Evolutionary conservation across 371 early-diverging fungal species (phyloP).

Genomic region (Globomyces sp.): DNA sequence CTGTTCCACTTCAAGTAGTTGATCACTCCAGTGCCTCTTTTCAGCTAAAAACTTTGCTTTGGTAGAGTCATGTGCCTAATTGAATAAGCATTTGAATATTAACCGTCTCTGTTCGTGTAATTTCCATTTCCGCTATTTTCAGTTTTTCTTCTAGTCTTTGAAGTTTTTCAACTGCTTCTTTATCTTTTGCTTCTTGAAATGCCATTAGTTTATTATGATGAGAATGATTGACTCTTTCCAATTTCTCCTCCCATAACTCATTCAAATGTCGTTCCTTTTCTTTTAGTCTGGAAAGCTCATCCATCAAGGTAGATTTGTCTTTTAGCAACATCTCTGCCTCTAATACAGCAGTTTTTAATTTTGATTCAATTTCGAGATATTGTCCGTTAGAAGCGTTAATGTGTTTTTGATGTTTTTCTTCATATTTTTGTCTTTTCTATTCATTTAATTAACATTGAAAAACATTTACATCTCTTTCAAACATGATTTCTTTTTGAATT

Average conservation of each 20-base stretch:
- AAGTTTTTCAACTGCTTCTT: conserved; percentile 22
- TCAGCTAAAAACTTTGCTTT: conserved; percentile 27
- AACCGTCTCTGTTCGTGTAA: conserved; percentile 30
- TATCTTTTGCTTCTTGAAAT: conserved; percentile 34
- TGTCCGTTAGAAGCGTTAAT: conserved; percentile 12
- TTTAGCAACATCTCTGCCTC: conserved; percentile 33
- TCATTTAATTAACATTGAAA: not conserved
- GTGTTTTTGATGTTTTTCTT: conserved; percentile 13
- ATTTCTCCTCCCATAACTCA: conserved; percentile 32
- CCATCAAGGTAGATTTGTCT: conserved; percentile 38
- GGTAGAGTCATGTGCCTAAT: conserved; percentile 27
- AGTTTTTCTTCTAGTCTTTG: conserved; percentile 33
- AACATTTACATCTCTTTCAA: conserved; percentile 33
- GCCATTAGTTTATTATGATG: conserved; percentile 22
- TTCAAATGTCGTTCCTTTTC: conserved; percentile 31
- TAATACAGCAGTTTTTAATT: conserved; percentile 30
- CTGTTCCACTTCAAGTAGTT: conserved; percentile 31
- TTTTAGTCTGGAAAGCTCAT: conserved; percentile 37
- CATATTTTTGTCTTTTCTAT: conserved; percentile 22
- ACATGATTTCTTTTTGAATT: conserved; percentile 29
- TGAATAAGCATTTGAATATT: conserved; percentile 7
- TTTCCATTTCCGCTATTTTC: conserved; percentile 21
- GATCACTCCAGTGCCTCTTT: conserved; percentile 35
- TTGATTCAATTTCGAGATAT: conserved; percentile 35
- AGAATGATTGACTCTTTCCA: conserved; percentile 25